A percentile compares a stretch with the other conserved stretches of the same genome.
Evolutionary conservation across 2,329 filamentous ascomycete species (phyloP).

Genomic region (Apiospora rasikravindrae): DNA sequence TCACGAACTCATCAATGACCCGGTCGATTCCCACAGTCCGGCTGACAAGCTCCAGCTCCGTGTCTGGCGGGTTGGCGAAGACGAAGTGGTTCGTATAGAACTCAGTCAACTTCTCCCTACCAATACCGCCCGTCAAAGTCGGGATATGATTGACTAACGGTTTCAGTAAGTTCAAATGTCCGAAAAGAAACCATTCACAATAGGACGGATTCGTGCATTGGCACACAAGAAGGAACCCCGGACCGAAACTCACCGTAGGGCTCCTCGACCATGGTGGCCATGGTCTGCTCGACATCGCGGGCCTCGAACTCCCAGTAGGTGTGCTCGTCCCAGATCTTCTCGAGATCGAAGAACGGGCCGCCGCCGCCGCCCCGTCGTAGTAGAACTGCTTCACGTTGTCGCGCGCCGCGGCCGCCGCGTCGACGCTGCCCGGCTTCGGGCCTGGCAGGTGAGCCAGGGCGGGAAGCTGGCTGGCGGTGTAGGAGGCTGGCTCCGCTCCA

Average conservation of each 20-base stretch:
- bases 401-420: background rate
- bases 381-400: slow-evolving; percentile 34
- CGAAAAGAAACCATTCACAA: too few relatives aligned
- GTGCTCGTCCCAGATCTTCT: slow-evolving; percentile 81
- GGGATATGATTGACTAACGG: slow-evolving; percentile 74
- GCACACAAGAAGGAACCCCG: too few relatives aligned
- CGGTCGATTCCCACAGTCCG: slow-evolving; percentile 75
- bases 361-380: slow-evolving; percentile 51
- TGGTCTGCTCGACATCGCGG: slow-evolving; percentile 72
- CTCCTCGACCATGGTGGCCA: slow-evolving; percentile 81
- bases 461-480: slow-evolving; percentile 18
- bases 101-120: slow-evolving; percentile 62
- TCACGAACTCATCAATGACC: slow-evolving; percentile 74
- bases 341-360: slow-evolving; percentile 75
- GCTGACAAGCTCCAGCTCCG: slow-evolving; percentile 70
- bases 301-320: slow-evolving; percentile 73
- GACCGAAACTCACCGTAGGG: slow-evolving; percentile 55
- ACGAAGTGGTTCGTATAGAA: slow-evolving; percentile 81
- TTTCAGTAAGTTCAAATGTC: background rate
- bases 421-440: background rate
- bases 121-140: slow-evolving; percentile 73
- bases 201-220: too few relatives aligned
- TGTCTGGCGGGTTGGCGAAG: slow-evolving; percentile 72
- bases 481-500: slow-evolving; percentile 19
- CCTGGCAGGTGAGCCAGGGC: slow-evolving; percentile 25